Evolutionary conservation across 148 eudicot genomes (phyloP).

Genomic region (Silene conica): DNA sequence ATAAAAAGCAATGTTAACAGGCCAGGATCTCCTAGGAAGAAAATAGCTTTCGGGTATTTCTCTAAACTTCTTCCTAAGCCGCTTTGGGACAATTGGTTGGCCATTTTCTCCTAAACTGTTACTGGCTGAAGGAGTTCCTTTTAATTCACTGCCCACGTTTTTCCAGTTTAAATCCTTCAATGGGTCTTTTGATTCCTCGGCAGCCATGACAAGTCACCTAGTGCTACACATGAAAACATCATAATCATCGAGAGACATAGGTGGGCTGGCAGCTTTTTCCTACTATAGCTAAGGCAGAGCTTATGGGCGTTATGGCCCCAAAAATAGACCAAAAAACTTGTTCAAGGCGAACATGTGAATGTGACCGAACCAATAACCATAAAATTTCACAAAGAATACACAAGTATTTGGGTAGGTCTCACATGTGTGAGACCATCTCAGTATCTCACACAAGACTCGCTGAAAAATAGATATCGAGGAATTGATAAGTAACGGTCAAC

Average conservation of each 20-base stretch:
- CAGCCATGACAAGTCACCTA: slow-evolving; percentile 29
- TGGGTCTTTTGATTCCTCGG: slow-evolving; percentile 48
- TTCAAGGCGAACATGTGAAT: not conserved
- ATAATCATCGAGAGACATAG: not conserved
- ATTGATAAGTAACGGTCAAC: not conserved
- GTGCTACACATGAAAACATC: slow-evolving; percentile 11
- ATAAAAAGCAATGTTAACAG: slow-evolving; percentile 48
- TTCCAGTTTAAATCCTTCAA: slow-evolving; percentile 57
- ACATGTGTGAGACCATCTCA: too few relatives aligned
- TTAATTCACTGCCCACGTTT: slow-evolving; percentile 30
- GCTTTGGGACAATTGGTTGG: slow-evolving; percentile 39
- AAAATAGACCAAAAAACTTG: not conserved
- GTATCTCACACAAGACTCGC: not conserved
- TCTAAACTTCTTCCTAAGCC: slow-evolving; percentile 45
- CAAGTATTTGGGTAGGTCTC: not conserved
- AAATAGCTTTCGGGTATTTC: slow-evolving; percentile 67
- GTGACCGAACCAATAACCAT: not conserved
- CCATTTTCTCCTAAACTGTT: slow-evolving; percentile 28
- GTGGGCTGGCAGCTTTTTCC: not conserved
- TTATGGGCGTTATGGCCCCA: not conserved
- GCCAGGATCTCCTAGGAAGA: slow-evolving; percentile 56
- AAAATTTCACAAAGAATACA: not conserved
- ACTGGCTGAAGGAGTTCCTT: not conserved
- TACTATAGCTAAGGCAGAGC: not conserved
- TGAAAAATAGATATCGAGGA: not conserved